A percentile compares a stretch with the other conserved stretches of the same genome.
Conservation (phyloP, 2,329 filamentous ascomycete species). For the Aspergillus carbonarius region DNA sequence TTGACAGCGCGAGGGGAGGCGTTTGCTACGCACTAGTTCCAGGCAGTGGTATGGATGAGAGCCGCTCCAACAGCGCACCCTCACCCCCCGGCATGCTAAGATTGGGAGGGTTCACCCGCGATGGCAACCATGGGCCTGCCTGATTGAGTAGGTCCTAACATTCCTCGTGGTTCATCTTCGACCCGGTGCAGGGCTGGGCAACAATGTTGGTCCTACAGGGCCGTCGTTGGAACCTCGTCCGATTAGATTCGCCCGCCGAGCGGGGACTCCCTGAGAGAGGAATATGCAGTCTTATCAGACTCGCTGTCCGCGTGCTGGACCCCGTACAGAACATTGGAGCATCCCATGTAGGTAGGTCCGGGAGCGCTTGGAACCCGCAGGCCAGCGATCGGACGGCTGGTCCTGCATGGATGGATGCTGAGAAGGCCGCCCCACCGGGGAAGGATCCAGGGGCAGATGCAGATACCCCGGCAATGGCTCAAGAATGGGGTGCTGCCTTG, state of each 20-base stretch:
- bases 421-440: no score
- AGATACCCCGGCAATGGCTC: no score
- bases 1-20: background rate
- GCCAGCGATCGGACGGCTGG: no score
- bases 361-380: no score
- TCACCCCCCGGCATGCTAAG: background rate
- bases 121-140: background rate
- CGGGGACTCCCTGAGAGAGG: background rate
- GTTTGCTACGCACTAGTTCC: background rate
- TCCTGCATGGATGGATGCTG: no score
- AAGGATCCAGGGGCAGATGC: no score
- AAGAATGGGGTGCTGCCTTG: no score
- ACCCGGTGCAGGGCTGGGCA: background rate
- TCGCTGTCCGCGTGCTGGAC: no score
- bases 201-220: background rate
- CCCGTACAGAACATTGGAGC: no score
- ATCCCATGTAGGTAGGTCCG: no score
- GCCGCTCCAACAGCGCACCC: background rate
- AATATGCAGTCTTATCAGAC: no score
- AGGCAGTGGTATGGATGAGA: background rate
- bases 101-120: background rate
- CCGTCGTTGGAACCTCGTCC: background rate
- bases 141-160: conserved; percentile 1
- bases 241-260: background rate
- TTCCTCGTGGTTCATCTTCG: background rate